Base-by-base conservation (phyloP, 148 eudicot species). In the Heliosperma pusillum region DNA sequence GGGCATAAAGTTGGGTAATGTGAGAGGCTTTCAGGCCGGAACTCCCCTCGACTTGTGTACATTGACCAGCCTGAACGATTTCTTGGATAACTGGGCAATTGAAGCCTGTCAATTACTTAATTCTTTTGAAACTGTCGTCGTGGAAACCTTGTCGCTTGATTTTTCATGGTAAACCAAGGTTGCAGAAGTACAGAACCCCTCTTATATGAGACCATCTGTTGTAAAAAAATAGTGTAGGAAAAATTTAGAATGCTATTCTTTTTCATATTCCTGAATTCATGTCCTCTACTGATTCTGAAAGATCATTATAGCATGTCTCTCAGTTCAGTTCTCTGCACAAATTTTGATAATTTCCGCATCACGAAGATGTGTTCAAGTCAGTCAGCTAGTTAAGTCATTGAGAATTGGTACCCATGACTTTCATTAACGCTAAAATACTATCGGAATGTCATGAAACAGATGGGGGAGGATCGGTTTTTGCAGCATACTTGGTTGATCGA, bases 21-120 rank as follows among this genome's bases (percentile, higher is more conserved):
- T 33, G 33, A 77, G 71, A 62, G 75, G 75, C 33, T 69, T 76
- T 47, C 16, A 69, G 67, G 45, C 60, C 3, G 72, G 66, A n/a
- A 58, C 68, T 69, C 33, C 55, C 8, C 47, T 76, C 8, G 36
- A 76, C 59, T 11, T 22, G 29, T 58, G 22, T 36, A 58, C 73
- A 60, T 22, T 69, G 73, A 69, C 9, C 57, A 69, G 65, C 12
- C 63, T 76, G 68, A 76, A 53, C 27, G 25, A 60, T 26, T 59
- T 69, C 60, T 69, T 76, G 74, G 79, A 76, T 45, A 17, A 44
- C 33, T 76, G 79, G 79, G 69, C 27, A 44, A 69, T 27, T 44
- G 68, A 69, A 59, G 73, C 79, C 26, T 58, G 20, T 24, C 59
- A 24, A 44, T 69, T 22, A n/a, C 67, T 69, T 45, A 17, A 59